These are phyloP conservation scores for Oleoguttula mirabilis DNA, from an alignment of 495 filamentous ascomycete species.

Conservation along the genomic window DNA sequence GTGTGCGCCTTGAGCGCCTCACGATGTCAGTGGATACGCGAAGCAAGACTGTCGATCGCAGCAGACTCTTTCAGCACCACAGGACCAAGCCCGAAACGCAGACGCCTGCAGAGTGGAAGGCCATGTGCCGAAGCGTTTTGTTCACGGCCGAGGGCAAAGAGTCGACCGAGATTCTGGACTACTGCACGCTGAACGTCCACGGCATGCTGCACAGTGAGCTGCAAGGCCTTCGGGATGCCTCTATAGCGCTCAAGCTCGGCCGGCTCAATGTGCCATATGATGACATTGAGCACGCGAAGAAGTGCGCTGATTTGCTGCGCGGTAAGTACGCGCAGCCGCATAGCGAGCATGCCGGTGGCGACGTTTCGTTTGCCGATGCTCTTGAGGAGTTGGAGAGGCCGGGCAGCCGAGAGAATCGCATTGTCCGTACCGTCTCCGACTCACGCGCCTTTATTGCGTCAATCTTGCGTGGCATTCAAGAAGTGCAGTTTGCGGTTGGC, in stretches of 20 bases:
- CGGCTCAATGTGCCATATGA: constrained; percentile 84
- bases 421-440: constrained; percentile 80
- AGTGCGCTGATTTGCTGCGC: constrained; percentile 43
- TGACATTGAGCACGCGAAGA: constrained; percentile 44
- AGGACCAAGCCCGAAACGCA: constrained; percentile 57
- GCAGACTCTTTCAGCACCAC: constrained; percentile 77
- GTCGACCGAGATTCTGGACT: constrained; percentile 79
- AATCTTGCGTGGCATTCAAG: constrained; percentile 81
- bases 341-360: constrained; percentile 25
- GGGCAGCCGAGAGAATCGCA: constrained; percentile 58
- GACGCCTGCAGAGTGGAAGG: constrained; percentile 86
- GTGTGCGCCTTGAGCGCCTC: constrained; percentile 70
- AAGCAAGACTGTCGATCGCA: constrained; percentile 79
- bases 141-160: constrained; percentile 78
- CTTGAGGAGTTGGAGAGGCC: constrained; percentile 67
- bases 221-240: constrained; percentile 80
- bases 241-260: constrained; percentile 81
- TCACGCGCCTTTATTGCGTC: constrained; percentile 88
- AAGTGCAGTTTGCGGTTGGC: constrained; percentile 90
- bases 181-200: constrained; percentile 77
- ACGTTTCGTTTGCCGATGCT: constrained; percentile 59
- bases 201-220: constrained; percentile 80
- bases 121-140: constrained; percentile 70
- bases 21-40: constrained; percentile 82
- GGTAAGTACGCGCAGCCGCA: constrained; percentile 22